Conservation (phyloP, 2,329 filamentous ascomycete genomes). For the Daldinia sp. region DNA sequence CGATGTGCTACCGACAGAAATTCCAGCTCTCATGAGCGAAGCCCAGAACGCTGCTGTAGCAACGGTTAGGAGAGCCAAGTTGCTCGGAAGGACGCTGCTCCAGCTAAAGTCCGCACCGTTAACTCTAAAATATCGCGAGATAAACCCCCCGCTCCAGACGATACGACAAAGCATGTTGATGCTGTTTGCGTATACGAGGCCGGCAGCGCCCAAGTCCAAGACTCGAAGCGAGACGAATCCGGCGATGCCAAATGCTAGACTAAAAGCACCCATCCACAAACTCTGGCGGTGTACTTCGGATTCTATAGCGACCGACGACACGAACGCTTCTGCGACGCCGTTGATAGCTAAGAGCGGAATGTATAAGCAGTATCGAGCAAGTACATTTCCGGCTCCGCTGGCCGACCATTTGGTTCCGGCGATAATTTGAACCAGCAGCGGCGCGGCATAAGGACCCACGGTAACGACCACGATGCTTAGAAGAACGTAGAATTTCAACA, state of each 20-base stretch:
- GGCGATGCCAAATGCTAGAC: slow-evolving; percentile 77
- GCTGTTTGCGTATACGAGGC: slow-evolving; percentile 86
- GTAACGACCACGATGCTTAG: slow-evolving; percentile 76
- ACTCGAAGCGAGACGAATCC: slow-evolving; percentile 82
- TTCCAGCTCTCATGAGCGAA: slow-evolving; percentile 46
- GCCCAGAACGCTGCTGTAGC: slow-evolving; percentile 59
- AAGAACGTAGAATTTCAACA: slow-evolving; percentile 80
- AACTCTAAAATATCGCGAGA: slow-evolving; percentile 70
- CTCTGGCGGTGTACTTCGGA: slow-evolving; percentile 82
- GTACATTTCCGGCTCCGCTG: slow-evolving; percentile 77
- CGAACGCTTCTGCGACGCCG: slow-evolving; percentile 91
- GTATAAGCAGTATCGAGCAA: slow-evolving; percentile 89
- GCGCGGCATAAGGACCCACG: slow-evolving; percentile 80
- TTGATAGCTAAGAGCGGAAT: slow-evolving; percentile 93
- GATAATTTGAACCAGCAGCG: slow-evolving; percentile 78
- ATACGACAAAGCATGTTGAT: slow-evolving; percentile 92
- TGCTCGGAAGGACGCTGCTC: slow-evolving; percentile 58
- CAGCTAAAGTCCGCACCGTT: slow-evolving; percentile 59
- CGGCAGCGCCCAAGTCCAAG: slow-evolving; percentile 77
- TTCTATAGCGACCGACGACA: slow-evolving; percentile 84
- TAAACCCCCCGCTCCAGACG: slow-evolving; percentile 81
- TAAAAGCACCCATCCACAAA: slow-evolving; percentile 86
- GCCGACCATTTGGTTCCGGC: slow-evolving; percentile 82
- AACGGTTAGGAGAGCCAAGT: slow-evolving; percentile 58
- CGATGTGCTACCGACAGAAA: slow-evolving; percentile 50